Evolutionary conservation across 345 rosid species (phyloP).

Genomic region (Zanthoxylum bungeanum): DNA sequence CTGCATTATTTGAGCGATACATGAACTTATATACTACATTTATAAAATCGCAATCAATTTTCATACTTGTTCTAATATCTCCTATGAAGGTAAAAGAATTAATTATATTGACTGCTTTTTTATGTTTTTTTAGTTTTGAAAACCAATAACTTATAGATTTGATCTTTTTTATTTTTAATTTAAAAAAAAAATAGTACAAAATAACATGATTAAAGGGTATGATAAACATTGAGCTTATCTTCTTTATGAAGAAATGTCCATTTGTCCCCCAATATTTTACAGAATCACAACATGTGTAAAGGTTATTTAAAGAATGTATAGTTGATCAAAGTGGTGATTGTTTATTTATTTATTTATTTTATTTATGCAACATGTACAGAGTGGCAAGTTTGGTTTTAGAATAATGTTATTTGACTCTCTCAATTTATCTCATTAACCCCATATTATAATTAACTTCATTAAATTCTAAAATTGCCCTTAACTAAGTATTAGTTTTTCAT

Average conservation of each 20-base stretch:
- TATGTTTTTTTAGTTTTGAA: background rate
- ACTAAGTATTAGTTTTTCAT: no score
- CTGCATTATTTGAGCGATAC: no score
- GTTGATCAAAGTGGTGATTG: background rate
- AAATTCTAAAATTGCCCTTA: no score
- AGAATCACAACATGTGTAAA: background rate
- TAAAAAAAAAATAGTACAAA: slow-evolving; percentile 20
- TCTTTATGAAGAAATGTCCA: slow-evolving; percentile 13
- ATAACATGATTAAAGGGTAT: slow-evolving; percentile 17
- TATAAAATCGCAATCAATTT: no score
- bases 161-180: background rate
- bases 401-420: no score
- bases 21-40: no score
- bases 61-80: background rate
- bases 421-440: no score
- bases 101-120: background rate
- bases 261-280: slow-evolving; percentile 6
- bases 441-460: no score
- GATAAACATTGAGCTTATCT: slow-evolving; percentile 14
- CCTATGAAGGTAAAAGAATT: background rate
- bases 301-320: background rate
- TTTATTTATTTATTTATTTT: no score
- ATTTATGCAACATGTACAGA: no score
- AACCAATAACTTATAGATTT: background rate
- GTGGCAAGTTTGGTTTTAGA: background rate